Base-by-base conservation (phyloP, 176 grass and related monocot species). In the Urochloa ruziziensis region DNA sequence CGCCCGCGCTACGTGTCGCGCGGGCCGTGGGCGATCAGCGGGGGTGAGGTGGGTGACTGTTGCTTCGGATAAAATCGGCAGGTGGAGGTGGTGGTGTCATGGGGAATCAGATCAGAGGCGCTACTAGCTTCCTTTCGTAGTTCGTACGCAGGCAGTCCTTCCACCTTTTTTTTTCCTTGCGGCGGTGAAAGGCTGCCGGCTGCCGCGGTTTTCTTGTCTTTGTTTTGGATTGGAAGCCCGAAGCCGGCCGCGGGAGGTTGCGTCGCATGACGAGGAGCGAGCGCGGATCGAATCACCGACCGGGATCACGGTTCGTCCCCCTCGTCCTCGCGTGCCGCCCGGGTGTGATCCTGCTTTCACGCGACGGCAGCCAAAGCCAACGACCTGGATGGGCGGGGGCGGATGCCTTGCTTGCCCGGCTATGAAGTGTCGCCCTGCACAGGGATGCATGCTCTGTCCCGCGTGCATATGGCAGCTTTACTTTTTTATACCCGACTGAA, bases 1-100 rank as follows among this genome's bases (percentile, higher is more conserved):
- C 2, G 6, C 52, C 52, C 29, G 42, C 32, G 25, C 4, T 23
- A 69, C 74, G 80, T 83, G 86, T 83, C 65, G 80, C 66, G 44
- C 16, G 34, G 34, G 15, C 10, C 32, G 58, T 65, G 80, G 66
- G 39, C 8, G 4, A n/a, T n/a, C n/a, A 36, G 49, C 12, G 13
- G 25, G 21, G 4, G 5, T 6, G 37, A 47, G 70, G 48, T 46
- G 44, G 15, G 53, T 80, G 39, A 89, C 75, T 68, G 13, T 68
- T 33, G 28, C 69, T 75, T 62, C 5, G 36, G 81, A 84, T 79
- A 73, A 30, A 74, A 68, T 40, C 39, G 5, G 42, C n/a, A 29
- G 7, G 4, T 27, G 72, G 33, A 16, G 40, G 60, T 0, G 19
- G 16, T 8, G 12, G 21, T 18, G 71, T 35, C 62, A 21, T 0